These are phyloP conservation scores for Myriosclerotinia curreyana DNA, from an alignment of 2,329 filamentous ascomycete species.

Conservation along the genomic window DNA sequence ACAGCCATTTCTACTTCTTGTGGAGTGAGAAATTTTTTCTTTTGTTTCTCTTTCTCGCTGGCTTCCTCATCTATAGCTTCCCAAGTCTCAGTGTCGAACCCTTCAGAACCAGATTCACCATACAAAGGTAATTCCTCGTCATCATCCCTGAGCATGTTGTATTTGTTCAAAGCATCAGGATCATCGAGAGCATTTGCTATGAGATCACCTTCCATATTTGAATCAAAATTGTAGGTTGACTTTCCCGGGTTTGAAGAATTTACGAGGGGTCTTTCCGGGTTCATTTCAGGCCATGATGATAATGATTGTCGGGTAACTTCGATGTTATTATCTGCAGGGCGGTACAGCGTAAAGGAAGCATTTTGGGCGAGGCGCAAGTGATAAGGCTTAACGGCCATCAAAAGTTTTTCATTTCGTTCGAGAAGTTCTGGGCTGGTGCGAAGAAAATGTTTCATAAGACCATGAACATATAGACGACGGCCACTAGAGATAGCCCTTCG, in stretches of 20 bases:
- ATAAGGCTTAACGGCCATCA: conserved; percentile 36
- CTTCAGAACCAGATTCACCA: conserved; percentile 53
- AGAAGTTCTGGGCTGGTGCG: conserved; percentile 28
- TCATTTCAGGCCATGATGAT: conserved; percentile 37
- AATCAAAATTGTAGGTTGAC: conserved; percentile 25
- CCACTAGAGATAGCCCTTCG: conserved; percentile 43
- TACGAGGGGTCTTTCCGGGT: conserved; percentile 22
- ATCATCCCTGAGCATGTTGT: conserved; percentile 42
- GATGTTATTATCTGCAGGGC: conserved; percentile 26
- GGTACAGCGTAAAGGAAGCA: conserved; percentile 40
- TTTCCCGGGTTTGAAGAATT: neutral
- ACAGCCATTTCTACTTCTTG: conserved; percentile 54
- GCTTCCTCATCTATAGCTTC: conserved; percentile 52
- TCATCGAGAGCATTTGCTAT: conserved; percentile 28
- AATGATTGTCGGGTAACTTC: conserved; percentile 34
- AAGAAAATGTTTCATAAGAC: conserved; percentile 45
- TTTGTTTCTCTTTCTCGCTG: conserved; percentile 36
- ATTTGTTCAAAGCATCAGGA: conserved; percentile 41
- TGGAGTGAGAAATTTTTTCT: conserved; percentile 40
- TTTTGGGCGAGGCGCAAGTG: conserved; percentile 31
- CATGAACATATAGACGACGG: conserved; percentile 46
- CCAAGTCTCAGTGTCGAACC: conserved; percentile 58
- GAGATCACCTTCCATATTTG: neutral
- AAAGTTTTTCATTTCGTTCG: conserved; percentile 26
- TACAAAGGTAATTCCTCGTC: conserved; percentile 49